Percentiles rank a stretch among this genome's conserved stretches.
Evolutionary conservation across 169 alveolate species (phyloP).

Genomic region (Theileria sp.): DNA sequence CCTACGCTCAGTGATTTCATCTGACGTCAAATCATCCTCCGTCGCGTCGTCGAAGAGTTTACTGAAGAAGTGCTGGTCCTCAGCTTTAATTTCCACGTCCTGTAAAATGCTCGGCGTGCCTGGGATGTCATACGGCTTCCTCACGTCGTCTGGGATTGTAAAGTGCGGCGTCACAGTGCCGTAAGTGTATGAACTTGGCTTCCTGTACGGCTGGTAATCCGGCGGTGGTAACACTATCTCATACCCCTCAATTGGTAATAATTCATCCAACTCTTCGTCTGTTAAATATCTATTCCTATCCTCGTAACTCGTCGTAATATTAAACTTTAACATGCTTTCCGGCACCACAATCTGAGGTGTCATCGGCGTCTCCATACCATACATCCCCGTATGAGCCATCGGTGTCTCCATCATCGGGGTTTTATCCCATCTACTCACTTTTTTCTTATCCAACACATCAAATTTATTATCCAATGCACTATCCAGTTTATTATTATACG

Average conservation of each 20-base stretch:
- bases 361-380: constrained; percentile 57
- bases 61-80: constrained; percentile 87
- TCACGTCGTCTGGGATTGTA: constrained; percentile 75
- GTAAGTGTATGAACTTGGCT: constrained; percentile 55
- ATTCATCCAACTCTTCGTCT: constrained; percentile 94
- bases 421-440: constrained; percentile 76
- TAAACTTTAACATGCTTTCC: constrained; percentile 14
- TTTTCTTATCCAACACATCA: constrained; percentile 26
- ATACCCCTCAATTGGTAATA: constrained; percentile 90
- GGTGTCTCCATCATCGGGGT: constrained; percentile 79
- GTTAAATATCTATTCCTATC: constrained; percentile 80
- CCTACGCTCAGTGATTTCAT: constrained; percentile 93
- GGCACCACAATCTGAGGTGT: constrained; percentile 36
- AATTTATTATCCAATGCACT: neutral
- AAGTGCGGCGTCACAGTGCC: constrained; percentile 73
- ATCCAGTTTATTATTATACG: too few relatives aligned
- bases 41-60: constrained; percentile 86
- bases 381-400: constrained; percentile 45
- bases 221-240: constrained; percentile 89
- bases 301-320: constrained; percentile 29
- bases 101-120: constrained; percentile 69
- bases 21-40: constrained; percentile 90
- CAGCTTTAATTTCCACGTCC: constrained; percentile 88
- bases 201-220: constrained; percentile 77
- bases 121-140: constrained; percentile 55